Evolutionary conservation across 202 grass and related monocot species (phyloP), one percentile per base, ranked within the genome.

Genomic region (Cymbopogon flexuosus): DNA sequence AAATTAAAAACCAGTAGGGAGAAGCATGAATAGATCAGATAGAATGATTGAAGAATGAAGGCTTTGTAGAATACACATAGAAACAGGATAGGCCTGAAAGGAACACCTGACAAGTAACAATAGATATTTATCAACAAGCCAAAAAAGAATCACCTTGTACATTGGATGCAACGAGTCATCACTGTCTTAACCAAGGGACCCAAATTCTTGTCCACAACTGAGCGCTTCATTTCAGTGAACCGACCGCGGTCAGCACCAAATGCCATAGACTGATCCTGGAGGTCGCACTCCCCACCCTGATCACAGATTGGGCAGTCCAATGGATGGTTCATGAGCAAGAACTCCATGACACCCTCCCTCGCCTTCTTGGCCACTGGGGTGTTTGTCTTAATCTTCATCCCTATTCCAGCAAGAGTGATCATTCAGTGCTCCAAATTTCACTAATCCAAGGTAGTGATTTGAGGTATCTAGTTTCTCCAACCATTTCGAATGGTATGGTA

Each of bases 101-200:
- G 31, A 33, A 27, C 27, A 27, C 27, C 27, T 27, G 27, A 21
- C 10, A 4, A 4, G 79, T 61, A 65, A 23, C 10, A 12, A 18
- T 19, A 27, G 5, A 64, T 65, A 51, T 29, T 82, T 27, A 59
- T 11, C 12, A 33, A 59, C 16, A 83, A 71, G 21, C 71, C 71
- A 83, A 62, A 86, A 30, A 40, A 40, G 46, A 14, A 64, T 81
- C 37, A 93, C 92, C 96, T 96, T 89, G 96, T 99, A 63, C 96
- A 99, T 66, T 99, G 96, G 93, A 99, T 99, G 89, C 96, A 99
- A 45, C 96, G 90, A 18, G 96, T 99, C 96, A 99, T 99, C 80
- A 99, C 96, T 0, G 96, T 99, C 81, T 99, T 96, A 34, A 99
- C 96, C 81, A 99, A 85, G 4, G 96, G 96, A 2, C 96, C 96